These are phyloP conservation scores for Oehlia diaphana DNA, from an alignment of 192 early-diverging fungal species.

Conservation along the genomic window DNA sequence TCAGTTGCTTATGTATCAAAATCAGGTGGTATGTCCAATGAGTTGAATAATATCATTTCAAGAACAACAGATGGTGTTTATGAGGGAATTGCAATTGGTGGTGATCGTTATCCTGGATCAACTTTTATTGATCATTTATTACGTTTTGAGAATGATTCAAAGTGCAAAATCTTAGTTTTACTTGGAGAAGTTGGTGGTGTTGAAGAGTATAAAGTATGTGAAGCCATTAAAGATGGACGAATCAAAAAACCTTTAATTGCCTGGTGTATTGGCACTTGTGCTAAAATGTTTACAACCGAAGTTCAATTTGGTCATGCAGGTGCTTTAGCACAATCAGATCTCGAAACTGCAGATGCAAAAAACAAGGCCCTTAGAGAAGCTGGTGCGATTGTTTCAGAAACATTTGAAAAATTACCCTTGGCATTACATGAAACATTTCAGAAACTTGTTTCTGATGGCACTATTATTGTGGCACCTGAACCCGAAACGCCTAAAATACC, in stretches of 20 bases:
- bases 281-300: slow-evolving; percentile 98
- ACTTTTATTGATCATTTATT: slow-evolving; percentile 98
- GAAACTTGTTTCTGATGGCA: slow-evolving; percentile 70
- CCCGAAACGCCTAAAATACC: slow-evolving; percentile 98
- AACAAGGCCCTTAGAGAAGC: slow-evolving; percentile 83
- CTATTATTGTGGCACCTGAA: slow-evolving; percentile 73
- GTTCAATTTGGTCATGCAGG: slow-evolving; percentile 99
- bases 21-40: slow-evolving; percentile 99
- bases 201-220: slow-evolving; percentile 93
- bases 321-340: slow-evolving; percentile 91
- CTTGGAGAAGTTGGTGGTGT: slow-evolving; percentile 98
- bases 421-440: slow-evolving; percentile 77
- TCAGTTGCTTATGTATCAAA: slow-evolving; percentile 98
- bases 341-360: slow-evolving; percentile 97
- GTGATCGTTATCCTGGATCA: slow-evolving; percentile 97
- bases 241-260: slow-evolving; percentile 99
- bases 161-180: slow-evolving; percentile 91
- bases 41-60: slow-evolving; percentile 99
- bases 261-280: slow-evolving; percentile 99
- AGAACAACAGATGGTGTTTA: slow-evolving; percentile 96
- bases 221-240: slow-evolving; percentile 81
- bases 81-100: slow-evolving; percentile 98
- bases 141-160: slow-evolving; percentile 90
- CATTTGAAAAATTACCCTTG: slow-evolving; percentile 91
- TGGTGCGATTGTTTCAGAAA: slow-evolving; percentile 91